Evolutionary conservation across 352 stramenopile species (phyloP), one percentile per base, ranked within the genome.

Genomic region (Phytopythium litorale): DNA sequence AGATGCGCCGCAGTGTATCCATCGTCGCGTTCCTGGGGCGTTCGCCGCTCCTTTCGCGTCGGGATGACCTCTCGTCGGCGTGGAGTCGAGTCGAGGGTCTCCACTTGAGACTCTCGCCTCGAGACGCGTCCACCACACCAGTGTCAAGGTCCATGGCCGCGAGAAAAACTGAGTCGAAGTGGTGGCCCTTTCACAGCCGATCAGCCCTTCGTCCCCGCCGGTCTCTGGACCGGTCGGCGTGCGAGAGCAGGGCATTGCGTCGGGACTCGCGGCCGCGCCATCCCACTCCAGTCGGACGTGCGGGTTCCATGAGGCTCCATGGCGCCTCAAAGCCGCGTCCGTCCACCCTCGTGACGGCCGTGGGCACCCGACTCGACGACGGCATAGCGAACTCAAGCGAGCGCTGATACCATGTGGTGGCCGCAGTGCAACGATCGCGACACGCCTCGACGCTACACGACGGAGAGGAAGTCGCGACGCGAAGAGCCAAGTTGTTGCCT

Each of bases 221-320:
- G n/a, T 49, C 42, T 25, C n/a, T 49, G 40, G 25, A 13, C 42
- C 42, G 28, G 16, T 56, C 7, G 50, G 5, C 23, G 5, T 11
- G 28, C 30, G 18, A 42, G 50, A 40, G 42, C n/a, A 23, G 19
- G 7, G 42, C 5, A 0, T 8, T n/a, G 48, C 48, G 48, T 35
- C 25, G 49, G 37, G 25, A 55, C 49, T 16, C 23, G 49, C 49
- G 13, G 16, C 23, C 42, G 4, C 42, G 42, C n/a, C 7, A 19
- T 56, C 51, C 51, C 51, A 56, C 51, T 56, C 30, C 18, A 30
- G 51, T 56, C 51, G 25, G 19, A 40, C 51, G 51, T 25, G 25
- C 18, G 19, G 28, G 5, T n/a, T n/a, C n/a, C n/a, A n/a, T n/a
- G n/a, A n/a, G n/a, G 48, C 48, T 55, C 49, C 25, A 55, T 51